Evolutionary conservation across 345 rosid species (phyloP).

Genomic region (Raphanus raphanistrum): DNA sequence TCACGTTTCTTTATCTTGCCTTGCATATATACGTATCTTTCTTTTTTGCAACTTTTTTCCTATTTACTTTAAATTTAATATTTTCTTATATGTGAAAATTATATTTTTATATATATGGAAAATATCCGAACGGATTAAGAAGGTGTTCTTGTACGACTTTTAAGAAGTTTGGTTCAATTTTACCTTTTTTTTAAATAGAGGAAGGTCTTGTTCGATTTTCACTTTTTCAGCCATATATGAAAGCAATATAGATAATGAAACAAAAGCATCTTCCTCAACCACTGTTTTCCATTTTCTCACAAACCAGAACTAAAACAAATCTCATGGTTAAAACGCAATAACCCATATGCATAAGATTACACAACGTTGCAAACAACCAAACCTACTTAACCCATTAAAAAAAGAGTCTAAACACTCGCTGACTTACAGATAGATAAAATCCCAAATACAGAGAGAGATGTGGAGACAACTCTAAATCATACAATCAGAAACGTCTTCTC

Average conservation of each 20-base stretch:
- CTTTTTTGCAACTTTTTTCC: too few relatives aligned
- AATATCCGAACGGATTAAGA: too few relatives aligned
- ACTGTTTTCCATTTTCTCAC: constrained; percentile 1
- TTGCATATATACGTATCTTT: too few relatives aligned
- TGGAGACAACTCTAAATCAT: constrained; percentile 22
- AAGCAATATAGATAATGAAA: neutral
- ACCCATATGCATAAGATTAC: constrained; percentile 29
- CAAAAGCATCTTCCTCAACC: constrained; percentile 12
- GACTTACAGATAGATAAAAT: constrained; percentile 31
- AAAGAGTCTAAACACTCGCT: constrained; percentile 21
- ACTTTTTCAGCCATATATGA: neutral
- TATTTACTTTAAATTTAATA: too few relatives aligned
- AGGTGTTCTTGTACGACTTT: too few relatives aligned
- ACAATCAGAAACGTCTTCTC: constrained; percentile 62
- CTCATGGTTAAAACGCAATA: constrained; percentile 29
- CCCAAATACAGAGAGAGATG: constrained; percentile 17
- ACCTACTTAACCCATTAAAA: constrained; percentile 12
- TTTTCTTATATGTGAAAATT: too few relatives aligned
- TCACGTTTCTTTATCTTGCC: too few relatives aligned
- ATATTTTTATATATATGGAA: too few relatives aligned
- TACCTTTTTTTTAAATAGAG: neutral
- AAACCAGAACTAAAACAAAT: constrained; percentile 25
- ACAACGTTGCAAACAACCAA: constrained; percentile 5
- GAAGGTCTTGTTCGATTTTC: neutral
- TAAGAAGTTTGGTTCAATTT: neutral